Evolutionary conservation across 2,329 filamentous ascomycete genomes (phyloP), one percentile per base, ranked within the genome.

Genomic region (Talaromyces sp.): DNA sequence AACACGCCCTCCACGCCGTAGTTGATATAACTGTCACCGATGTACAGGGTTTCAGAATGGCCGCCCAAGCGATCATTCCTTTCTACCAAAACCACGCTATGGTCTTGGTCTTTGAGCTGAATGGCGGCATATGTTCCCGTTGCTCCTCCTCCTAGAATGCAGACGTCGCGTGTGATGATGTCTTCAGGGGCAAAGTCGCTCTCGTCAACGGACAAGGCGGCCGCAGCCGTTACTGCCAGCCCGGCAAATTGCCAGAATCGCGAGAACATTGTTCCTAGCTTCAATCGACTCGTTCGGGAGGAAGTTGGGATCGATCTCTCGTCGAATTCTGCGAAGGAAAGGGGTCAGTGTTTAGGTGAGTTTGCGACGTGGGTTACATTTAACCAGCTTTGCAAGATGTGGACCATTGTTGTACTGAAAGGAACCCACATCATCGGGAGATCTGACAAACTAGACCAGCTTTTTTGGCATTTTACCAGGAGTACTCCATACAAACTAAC

Each of bases 11-110:
- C 25, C 27, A 44, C 39, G 19, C 28, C 44, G 17, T 49, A 39
- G 30, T 44, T 30, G 11, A 49, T 47, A 30, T 25, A 32, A 15
- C 13, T n/a, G 13, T 57, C 30, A 58, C 75, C 69, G 1, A 53
- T 63, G 57, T 71, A 71, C 11, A 68, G 22, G 5, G 55, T 72
- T 13, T 72, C 67, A 7, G 68, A 67, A 59, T 75, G 70, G 13
- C 75, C 75, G 7, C 75, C 75, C 4, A 78, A 66, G 2, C 57
- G 28, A 17, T 28, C 62, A 15, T 73, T 65, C 25, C 69, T 70
- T 60, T 79, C 76, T 25, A 79, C 64, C 0, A 79, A 61, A 3
- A 71, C 65, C 4, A 76, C 69, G 1, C 69, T 70, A 57, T 74
- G 71, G 2, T 66, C 66, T 54, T 65, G 25, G 53, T 75, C 72